These are phyloP conservation scores for Perilla frutescens DNA, from an alignment of 257 asterid species.

Conservation along the genomic window DNA sequence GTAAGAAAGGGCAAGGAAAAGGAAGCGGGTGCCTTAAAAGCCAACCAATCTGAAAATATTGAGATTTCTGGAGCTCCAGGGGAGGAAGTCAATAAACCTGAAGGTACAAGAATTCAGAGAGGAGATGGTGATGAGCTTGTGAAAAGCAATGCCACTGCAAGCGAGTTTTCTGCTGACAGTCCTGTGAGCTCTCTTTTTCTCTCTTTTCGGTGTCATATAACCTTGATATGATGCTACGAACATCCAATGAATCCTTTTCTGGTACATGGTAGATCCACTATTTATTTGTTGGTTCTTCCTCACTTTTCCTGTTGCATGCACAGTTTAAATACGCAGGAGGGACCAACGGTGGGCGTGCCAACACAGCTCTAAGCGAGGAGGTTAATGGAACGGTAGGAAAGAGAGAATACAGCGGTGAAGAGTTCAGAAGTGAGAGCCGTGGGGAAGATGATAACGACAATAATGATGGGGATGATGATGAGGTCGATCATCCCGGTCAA, in stretches of 20 bases:
- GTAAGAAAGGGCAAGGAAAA: slow-evolving; percentile 48
- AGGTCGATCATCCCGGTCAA: slow-evolving; percentile 81
- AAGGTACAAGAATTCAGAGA: slow-evolving; percentile 38
- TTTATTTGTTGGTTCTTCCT: neutral
- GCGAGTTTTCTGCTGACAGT: slow-evolving; percentile 71
- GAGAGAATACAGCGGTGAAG: slow-evolving; percentile 43
- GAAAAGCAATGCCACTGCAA: slow-evolving; percentile 53
- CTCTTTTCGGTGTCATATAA: neutral
- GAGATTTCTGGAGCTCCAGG: slow-evolving; percentile 47
- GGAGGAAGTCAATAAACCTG: slow-evolving; percentile 51
- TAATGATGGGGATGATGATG: slow-evolving; percentile 60
- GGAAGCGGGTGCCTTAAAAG: slow-evolving; percentile 39
- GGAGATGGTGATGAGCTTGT: slow-evolving; percentile 49
- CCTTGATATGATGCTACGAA: neutral
- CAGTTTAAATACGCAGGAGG: slow-evolving; percentile 55
- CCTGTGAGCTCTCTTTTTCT: slow-evolving; percentile 45
- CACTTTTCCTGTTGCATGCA: slow-evolving; percentile 33
- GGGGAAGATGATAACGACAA: slow-evolving; percentile 46
- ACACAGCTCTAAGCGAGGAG: slow-evolving; percentile 58
- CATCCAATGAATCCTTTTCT: neutral
- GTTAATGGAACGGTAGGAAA: slow-evolving; percentile 57
- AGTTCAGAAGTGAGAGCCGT: slow-evolving; percentile 43
- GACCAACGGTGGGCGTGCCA: slow-evolving; percentile 39
- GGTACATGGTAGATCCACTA: neutral
- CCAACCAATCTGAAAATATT: slow-evolving; percentile 42